Evolutionary conservation across 345 rosid species (phyloP), one percentile per base, ranked within the genome.

Genomic region (Eucalyptus pumila): DNA sequence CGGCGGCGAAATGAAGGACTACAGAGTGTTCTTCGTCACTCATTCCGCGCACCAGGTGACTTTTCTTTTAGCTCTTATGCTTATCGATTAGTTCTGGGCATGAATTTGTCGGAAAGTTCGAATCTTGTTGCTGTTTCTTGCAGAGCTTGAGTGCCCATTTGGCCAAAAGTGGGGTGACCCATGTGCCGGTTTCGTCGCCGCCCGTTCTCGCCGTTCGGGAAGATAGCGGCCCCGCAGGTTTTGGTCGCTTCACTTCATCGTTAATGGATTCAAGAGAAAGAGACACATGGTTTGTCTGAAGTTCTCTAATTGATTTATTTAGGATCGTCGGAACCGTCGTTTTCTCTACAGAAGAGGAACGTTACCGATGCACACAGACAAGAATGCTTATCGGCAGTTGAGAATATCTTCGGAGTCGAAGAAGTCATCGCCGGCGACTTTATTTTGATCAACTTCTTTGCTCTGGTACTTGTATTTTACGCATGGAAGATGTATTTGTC

Each of bases 371-470:
- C 91, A 56, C 99, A 97, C 90, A 94, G 97, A 89, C 93, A 69
- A 92, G 94, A 96, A 90, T 97, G 99, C 91, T 91, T 86, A 76
- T 94, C 89, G 86, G 94, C 94, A 34, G 92, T 92, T 58, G 90
- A 93, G 92, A 92, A 80, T 58, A 93, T 96, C 34, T 96, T 97
- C 23, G 96, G 97, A 85, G 42, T 62, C 47, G 92, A 88, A 54
- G 90, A 95, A 24, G 92, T 90, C 89, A 54, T 94, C 90, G 94
- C 91, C 91, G 92, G 94, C 58, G 98, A 95, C 93, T 94, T 96
- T 89, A 94, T 97, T 88, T 92, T 93, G 92, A 96, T 97, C 81
- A 97, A 96, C 86, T 95, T 96, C 91, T 97, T 97, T 90, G 97
- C 99, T 23, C 90, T 97, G 99, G 99, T 96, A 96, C 90, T 30